Evolutionary conservation across 192 early-diverging fungal species (phyloP).

Genomic region (Coemansia javaensis): DNA sequence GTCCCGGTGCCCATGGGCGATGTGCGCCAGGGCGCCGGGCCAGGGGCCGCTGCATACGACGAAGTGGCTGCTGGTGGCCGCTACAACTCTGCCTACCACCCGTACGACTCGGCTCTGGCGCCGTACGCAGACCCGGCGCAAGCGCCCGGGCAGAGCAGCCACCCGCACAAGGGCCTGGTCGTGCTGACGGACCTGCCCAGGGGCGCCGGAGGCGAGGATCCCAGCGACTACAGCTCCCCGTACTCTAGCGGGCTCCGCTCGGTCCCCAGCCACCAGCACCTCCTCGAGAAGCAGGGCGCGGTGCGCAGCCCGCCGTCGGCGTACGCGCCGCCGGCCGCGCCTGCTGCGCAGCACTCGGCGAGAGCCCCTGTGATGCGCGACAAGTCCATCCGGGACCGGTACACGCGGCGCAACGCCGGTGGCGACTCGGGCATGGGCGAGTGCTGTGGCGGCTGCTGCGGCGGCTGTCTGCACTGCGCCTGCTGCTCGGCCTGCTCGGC

Average conservation of each 20-base stretch:
- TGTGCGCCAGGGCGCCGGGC: too few species aligned
- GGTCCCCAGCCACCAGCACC: conserved; percentile 28
- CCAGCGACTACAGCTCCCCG: conserved; percentile 4
- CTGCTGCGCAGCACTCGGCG: conserved; percentile 14
- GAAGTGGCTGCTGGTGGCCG: too few species aligned
- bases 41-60: too few species aligned
- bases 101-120: too few species aligned
- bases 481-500: conserved; percentile 29
- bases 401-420: conserved; percentile 28
- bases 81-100: too few species aligned
- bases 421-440: conserved; percentile 50
- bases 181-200: conserved; percentile 11
- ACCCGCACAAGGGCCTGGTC: neutral
- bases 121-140: too few species aligned
- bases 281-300: conserved; percentile 9
- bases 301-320: conserved; percentile 13
- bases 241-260: conserved; percentile 12
- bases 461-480: conserved; percentile 32
- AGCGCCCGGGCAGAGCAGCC: neutral
- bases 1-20: too few species aligned
- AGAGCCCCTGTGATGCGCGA: conserved; percentile 30
- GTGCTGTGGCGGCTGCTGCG: conserved; percentile 47
- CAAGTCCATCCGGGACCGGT: conserved; percentile 42
- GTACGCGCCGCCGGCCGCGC: conserved; percentile 32
- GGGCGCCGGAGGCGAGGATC: conserved; percentile 4